Evolutionary conservation across 2,329 filamentous ascomycete species (phyloP).

Genomic region (Nothopassalora personata): DNA sequence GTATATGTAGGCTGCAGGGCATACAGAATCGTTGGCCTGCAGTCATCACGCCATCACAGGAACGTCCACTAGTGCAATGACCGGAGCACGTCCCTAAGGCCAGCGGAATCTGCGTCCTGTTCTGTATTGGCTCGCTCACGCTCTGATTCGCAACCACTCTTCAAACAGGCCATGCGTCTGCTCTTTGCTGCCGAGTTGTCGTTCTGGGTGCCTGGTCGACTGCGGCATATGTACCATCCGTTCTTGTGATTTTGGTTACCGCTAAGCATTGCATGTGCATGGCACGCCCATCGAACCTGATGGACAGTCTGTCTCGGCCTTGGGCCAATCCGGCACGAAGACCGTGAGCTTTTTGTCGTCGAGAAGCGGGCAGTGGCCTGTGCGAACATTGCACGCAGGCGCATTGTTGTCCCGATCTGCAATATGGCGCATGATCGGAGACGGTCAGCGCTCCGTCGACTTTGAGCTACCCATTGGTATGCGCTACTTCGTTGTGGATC

Average conservation of each 20-base stretch:
- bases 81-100: neutral
- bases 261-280: neutral
- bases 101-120: neutral
- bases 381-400: neutral
- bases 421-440: neutral
- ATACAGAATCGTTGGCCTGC: too few relatives aligned
- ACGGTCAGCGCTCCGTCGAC: neutral
- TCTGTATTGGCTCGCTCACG: neutral
- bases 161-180: neutral
- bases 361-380: neutral
- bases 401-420: neutral
- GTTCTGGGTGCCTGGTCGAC: neutral
- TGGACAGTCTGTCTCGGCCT: neutral
- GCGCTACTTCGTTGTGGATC: neutral
- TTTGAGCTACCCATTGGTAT: neutral
- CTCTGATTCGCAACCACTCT: neutral
- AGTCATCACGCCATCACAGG: neutral
- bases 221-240: neutral
- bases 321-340: neutral
- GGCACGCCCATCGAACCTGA: neutral
- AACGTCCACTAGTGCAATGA: neutral
- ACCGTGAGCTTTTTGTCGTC: neutral
- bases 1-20: too few relatives aligned
- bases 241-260: neutral
- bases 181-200: neutral